phyloP scores from a whole-genome alignment of 495 filamentous ascomycete genomes.

The Neurospora sp. region DNA sequence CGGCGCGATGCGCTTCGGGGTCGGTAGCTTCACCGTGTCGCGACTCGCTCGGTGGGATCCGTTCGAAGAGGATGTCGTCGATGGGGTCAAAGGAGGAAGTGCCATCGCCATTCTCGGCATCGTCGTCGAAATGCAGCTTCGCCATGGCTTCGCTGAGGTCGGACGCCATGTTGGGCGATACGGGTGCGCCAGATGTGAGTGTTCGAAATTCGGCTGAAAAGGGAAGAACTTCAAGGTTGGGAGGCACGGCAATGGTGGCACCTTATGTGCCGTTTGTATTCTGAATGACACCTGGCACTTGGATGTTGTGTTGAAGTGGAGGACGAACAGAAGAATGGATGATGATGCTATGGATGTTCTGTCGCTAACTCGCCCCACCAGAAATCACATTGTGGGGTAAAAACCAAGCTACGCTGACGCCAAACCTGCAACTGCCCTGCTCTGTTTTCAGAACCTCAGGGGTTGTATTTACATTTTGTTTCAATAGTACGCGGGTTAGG shows the following conservation, averaged over 20 bases:
- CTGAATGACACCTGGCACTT: neutral
- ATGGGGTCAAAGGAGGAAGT: conserved; percentile 27
- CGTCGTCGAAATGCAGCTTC: conserved; percentile 26
- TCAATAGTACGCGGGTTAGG: neutral
- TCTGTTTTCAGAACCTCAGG: neutral
- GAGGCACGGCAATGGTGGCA: neutral
- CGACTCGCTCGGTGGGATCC: neutral
- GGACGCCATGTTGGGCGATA: conserved; percentile 25
- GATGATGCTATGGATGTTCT: neutral
- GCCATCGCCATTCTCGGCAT: conserved; percentile 5
- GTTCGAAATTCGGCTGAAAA: neutral
- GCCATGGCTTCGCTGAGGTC: conserved; percentile 30
- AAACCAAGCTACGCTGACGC: neutral
- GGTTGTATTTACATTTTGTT: neutral
- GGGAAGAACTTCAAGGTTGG: neutral
- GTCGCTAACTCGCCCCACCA: conserved; percentile 9
- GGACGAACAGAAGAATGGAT: neutral
- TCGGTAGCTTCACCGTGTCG: conserved; percentile 40
- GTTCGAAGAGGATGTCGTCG: conserved; percentile 44
- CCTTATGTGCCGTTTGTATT: neutral
- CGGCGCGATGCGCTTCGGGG: conserved; percentile 48
- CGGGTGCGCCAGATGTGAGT: neutral
- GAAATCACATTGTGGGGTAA: conserved; percentile 11
- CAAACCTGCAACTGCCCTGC: neutral
- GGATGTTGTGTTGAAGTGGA: neutral